Percentiles rank a stretch among this genome's conserved stretches.
Conservation (phyloP, 2,329 filamentous ascomycete genomes). For the Botrytis medusae region DNA sequence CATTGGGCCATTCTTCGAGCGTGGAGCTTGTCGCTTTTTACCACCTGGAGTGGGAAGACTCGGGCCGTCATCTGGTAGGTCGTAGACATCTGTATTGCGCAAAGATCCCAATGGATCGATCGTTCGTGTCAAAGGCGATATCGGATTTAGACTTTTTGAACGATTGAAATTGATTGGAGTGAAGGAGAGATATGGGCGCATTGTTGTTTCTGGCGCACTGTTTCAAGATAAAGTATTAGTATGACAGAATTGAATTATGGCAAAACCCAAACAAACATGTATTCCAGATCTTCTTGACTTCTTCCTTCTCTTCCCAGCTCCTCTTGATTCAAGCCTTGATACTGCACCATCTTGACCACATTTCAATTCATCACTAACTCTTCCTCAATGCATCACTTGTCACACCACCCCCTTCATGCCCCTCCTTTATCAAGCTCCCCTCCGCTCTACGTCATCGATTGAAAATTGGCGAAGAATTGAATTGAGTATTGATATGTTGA, state of each 20-base stretch:
- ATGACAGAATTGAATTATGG: background rate
- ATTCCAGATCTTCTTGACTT: background rate
- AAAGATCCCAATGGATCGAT: slow-evolving; percentile 27
- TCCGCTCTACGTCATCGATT: background rate
- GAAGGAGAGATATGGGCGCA: slow-evolving; percentile 25
- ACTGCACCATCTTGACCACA: slow-evolving; percentile 4
- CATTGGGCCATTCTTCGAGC: slow-evolving; percentile 20
- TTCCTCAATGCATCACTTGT: background rate
- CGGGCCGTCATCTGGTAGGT: slow-evolving; percentile 22
- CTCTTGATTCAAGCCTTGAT: background rate
- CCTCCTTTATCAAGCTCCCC: background rate
- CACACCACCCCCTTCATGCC: background rate
- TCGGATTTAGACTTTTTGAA: background rate
- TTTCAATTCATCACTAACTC: background rate
- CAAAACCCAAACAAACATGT: background rate
- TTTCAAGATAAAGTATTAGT: background rate
- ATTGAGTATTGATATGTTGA: background rate
- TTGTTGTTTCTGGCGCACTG: background rate
- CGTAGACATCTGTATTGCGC: slow-evolving; percentile 26
- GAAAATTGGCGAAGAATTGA: background rate
- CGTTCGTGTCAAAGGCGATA: slow-evolving; percentile 19
- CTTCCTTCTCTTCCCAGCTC: too few species aligned
- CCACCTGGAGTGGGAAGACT: slow-evolving; percentile 9
- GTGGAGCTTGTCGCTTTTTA: slow-evolving; percentile 22
- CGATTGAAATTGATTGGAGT: slow-evolving; percentile 28